Base-by-base conservation (phyloP, 768 basidiomycete genomes). In the Leccinum disarticulatum region DNA sequence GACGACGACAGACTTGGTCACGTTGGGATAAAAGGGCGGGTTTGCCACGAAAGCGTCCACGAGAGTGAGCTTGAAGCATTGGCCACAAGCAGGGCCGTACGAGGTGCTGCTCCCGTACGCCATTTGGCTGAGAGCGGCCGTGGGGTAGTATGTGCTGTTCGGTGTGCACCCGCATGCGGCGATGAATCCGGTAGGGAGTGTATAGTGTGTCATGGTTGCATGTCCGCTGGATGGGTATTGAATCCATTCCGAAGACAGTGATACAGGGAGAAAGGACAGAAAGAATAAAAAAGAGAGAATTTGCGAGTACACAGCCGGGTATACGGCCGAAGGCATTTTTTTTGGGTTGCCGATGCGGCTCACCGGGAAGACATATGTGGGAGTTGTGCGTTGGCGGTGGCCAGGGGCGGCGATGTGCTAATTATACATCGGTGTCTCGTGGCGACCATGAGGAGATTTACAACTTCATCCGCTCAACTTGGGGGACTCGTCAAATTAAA, bases 171-270 rank as follows among this genome's bases (percentile, higher is more conserved):
- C 92, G 66, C 91, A 93, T 1, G 87, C 78, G 27, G 90, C 88
- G 61, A 92, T 67, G 58, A 74, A 75, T 28, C 71, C 67, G 14
- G 69, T 55, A 61, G 76, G 83, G 8, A 85, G 72, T 43, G 72
- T 74, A 69, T 93, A 91, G 70, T 91, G 87, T n/a, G 90, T 91
- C 77, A 93, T 78, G 13, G 90, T 90, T 15, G 90, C 92, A 43
- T 77, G 76, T 35, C 91, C 90, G 52, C 76, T 70, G 10, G 78
- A 47, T 17, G 87, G 77, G 68, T 90, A 90, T 62, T 83, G 72
- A 27, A 90, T 87, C 88, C 88, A 91, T 59, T 67, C 67, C 28
- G 77, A 64, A 57, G 73, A 66, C n/a, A 59, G 63, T 35, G 51
- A 49, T 56, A 60, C 25, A 25, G 70, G 54, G 61, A 70, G 64